Base-by-base conservation (phyloP, 1,139 yeast genomes). In the Debaryomycetaceae sp. region DNA sequence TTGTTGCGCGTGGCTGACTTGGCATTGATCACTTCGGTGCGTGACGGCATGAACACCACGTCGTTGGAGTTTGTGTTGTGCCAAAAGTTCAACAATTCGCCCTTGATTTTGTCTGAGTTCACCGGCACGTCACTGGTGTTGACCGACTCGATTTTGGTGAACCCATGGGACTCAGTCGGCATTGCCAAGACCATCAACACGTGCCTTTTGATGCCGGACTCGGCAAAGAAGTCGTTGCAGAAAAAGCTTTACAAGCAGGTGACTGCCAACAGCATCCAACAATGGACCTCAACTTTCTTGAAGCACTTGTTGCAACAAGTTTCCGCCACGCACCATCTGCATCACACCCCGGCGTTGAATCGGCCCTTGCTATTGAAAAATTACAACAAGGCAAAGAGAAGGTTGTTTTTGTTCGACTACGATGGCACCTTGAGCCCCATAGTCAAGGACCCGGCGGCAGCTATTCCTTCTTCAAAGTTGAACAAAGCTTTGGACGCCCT, bases 361-460 rank as follows among this genome's bases (percentile, higher is more conserved):
- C 66, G 85, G 37, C 89, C 93, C 2, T 53, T 71, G 13, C 56
- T 83, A 35, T 61, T 84, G 42, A 64, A 69, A 19, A 71, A 74
- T 34, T 91, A 85, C 55, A 55, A 70, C 28, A 46, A 58, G 13
- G 76, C 96, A 1, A 41, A 72, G 18, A 71, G 83, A 47, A 72
- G 98, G 39, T 61, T 91, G 38, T 88, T 91, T 46, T 58, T 91
- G 45, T 89, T 93, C 60, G 99, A 91, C 58, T 91, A 91, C 52
- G 99, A 91, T 54, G 99, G 99, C 18, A 91, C 99, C 0, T 68
- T 91, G 45, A 85, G 97, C 0, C 97, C 97, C 6, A 91, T 91
- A 51, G 97, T 91, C 4, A 74, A 78, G 25, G 97, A 91, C 46
- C 99, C 99, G 1, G 88, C 93, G n/a, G 96, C 98, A 0, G 98